phyloP scores from a whole-genome alignment of 305 asterid genomes.

The Fraxinus albicans region DNA sequence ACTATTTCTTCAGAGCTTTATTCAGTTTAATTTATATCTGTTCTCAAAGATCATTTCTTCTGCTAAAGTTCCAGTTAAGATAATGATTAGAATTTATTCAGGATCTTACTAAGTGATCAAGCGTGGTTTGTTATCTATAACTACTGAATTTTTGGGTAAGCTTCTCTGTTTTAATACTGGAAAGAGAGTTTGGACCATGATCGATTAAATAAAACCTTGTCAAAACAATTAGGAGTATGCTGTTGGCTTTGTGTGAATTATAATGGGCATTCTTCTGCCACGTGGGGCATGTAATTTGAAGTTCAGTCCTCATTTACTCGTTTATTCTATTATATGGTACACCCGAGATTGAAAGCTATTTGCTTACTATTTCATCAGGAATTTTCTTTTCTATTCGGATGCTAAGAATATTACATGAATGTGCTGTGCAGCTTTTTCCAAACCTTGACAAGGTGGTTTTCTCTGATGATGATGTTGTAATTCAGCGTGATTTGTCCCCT shows the following conservation, averaged over 20 bases:
- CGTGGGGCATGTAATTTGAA: neutral
- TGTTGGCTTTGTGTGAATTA: slow-evolving; percentile 3
- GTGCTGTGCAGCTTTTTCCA: slow-evolving; percentile 85
- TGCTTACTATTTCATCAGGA: neutral
- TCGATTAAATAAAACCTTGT: slow-evolving; percentile 14
- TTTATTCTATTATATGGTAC: neutral
- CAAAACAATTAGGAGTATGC: slow-evolving; percentile 7
- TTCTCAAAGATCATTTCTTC: neutral
- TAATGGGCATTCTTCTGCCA: neutral
- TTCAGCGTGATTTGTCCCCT: slow-evolving; percentile 88
- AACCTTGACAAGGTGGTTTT: slow-evolving; percentile 94
- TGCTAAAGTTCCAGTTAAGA: neutral
- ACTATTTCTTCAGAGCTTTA: slow-evolving; percentile 11
- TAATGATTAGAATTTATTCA: neutral
- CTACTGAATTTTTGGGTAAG: slow-evolving; percentile 2
- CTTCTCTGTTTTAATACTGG: neutral
- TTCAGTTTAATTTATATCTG: slow-evolving; percentile 5
- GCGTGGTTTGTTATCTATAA: neutral
- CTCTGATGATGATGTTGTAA: slow-evolving; percentile 84
- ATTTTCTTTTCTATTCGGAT: slow-evolving; percentile 7
- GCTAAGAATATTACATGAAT: slow-evolving; percentile 25
- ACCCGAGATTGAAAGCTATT: slow-evolving; percentile 12
- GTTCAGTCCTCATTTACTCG: neutral
- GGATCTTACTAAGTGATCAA: neutral
- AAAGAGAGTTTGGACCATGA: slow-evolving; percentile 10